Evolutionary conservation across 352 stramenopile genomes (phyloP).

Genomic region (Globisporangium cylindrosporum): DNA sequence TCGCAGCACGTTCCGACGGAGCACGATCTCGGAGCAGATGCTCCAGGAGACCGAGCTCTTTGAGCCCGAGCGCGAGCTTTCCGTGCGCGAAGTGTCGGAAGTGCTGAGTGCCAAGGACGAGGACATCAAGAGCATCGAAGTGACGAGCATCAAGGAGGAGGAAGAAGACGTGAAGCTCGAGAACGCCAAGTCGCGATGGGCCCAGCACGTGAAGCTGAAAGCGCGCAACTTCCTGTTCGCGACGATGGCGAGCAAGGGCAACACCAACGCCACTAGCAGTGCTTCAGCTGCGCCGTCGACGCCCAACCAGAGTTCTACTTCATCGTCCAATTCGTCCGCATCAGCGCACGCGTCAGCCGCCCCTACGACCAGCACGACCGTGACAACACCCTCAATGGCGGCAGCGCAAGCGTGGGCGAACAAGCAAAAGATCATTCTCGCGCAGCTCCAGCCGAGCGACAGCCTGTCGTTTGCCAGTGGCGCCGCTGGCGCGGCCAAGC

Average conservation of each 20-base stretch:
- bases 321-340: not conserved
- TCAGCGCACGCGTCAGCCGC: not conserved
- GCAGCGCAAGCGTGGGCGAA: conserved; percentile 65
- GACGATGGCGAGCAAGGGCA: conserved; percentile 40
- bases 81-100: conserved; percentile 66
- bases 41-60: conserved; percentile 81
- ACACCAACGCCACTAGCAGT: not conserved
- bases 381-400: conserved; percentile 39
- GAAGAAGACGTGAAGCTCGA: conserved; percentile 81
- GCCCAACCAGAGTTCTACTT: not conserved
- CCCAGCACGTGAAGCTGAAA: conserved; percentile 85
- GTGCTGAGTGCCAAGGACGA: conserved; percentile 64
- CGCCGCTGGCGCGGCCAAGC: conserved; percentile 48
- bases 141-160: conserved; percentile 85
- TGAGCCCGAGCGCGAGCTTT: conserved; percentile 77
- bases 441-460: conserved; percentile 41
- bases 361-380: conserved; percentile 8
- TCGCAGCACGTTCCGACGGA: conserved; percentile 74
- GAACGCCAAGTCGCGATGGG: conserved; percentile 80
- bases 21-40: conserved; percentile 84
- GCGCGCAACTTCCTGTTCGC: conserved; percentile 73
- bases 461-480: conserved; percentile 20
- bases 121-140: conserved; percentile 64
- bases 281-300: conserved; percentile 5
- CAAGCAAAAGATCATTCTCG: conserved; percentile 71